Base-by-base conservation (phyloP, 805 yeast genomes). In the Ogataea sp. region DNA sequence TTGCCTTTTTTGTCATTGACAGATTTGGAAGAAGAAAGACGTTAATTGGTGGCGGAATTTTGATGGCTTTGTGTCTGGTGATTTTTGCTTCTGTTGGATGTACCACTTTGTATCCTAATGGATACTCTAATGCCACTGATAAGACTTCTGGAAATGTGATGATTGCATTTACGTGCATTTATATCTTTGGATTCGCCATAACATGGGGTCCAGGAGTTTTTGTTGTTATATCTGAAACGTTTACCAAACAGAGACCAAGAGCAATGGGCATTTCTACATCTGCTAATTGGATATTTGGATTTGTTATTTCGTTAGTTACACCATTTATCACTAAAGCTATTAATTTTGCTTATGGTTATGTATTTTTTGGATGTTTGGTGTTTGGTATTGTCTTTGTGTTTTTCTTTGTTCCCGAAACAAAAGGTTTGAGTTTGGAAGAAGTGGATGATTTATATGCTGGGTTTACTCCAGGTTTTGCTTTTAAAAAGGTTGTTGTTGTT, bases 131-230 rank as follows among this genome's bases (percentile, higher is more conserved):
- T 37, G 52, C 55, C 37, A 47, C 72, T 28, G 53, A 62, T 41
- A 57, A 68, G 36, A 63, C 68, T 17, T 67, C 71, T 9, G 64
- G 68, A 38, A 66, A 70, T 55, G 71, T 66, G 34, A 63, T 72
- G 51, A 68, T 76, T 51, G 77, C 76, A 17, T 70, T 73, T 49
- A 59, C 68, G 4, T 75, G 77, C 57, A 45, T 73, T 44, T 83
- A 78, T 57, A 83, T 83, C 47, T 78, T 81, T 31, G 76, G 77
- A 47, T 81, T 81, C 59, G 90, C 89, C 5, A 68, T 81, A 8
- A 70, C 86, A 16, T 83, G 88, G 87, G 87, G 88, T 58, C 83
- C 87, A 39, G 69, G 71, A 40, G 73, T 73, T 35, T 80, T 84
- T 82, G 83, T 71, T 37, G 65, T 70, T 48, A 53, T 64, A 52